Conservation (phyloP, 148 eudicot genomes). For the Heliamphora exappendiculata region DNA sequence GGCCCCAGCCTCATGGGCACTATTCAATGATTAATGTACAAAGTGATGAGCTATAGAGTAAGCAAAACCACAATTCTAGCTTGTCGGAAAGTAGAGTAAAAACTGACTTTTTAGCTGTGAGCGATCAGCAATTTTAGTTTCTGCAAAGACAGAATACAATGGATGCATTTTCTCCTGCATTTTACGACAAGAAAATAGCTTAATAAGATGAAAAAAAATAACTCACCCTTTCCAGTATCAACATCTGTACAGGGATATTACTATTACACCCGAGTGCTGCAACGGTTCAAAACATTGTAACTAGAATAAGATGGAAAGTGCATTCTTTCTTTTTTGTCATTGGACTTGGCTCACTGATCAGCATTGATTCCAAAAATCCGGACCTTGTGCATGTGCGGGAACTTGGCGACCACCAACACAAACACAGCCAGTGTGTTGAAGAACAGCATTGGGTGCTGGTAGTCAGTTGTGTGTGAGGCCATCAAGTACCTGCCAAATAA, state of each 20-base stretch:
- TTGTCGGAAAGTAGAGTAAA: not conserved
- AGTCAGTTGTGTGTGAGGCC: slow-evolving; percentile 95
- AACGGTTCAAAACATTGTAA: not conserved
- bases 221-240: slow-evolving; percentile 15
- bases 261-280: not conserved
- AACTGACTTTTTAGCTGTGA: not conserved
- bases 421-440: slow-evolving; percentile 74
- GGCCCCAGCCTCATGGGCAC: not conserved
- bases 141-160: not conserved
- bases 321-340: too few species aligned
- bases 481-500: slow-evolving; percentile 70
- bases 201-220: not conserved
- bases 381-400: slow-evolving; percentile 95
- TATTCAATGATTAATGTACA: not conserved
- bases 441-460: slow-evolving; percentile 89
- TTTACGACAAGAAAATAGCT: not conserved
- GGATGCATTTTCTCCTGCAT: not conserved
- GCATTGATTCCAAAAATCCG: slow-evolving; percentile 94
- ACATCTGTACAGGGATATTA: slow-evolving; percentile 9
- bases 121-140: not conserved
- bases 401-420: slow-evolving; percentile 80
- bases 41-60: not conserved
- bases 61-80: not conserved
- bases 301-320: not conserved
- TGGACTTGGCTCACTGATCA: slow-evolving; percentile 38